Conservation (phyloP, 345 rosid species). For the Boechera stricta region DNA sequence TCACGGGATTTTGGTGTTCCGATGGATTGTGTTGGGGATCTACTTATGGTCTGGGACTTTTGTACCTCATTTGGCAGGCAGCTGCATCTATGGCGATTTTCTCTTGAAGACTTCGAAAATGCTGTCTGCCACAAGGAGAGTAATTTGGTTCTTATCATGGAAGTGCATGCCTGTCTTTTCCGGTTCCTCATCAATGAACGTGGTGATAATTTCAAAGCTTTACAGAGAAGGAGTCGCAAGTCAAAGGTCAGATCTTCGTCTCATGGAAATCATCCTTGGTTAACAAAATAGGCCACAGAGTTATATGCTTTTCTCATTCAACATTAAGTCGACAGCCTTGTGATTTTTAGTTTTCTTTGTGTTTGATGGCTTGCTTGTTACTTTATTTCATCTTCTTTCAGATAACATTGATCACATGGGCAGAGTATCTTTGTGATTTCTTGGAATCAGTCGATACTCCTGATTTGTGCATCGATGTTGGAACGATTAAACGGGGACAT, state of each 20-base stretch:
- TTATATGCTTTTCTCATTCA: slow-evolving; percentile 20
- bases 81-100: slow-evolving; percentile 75
- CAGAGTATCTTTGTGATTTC: slow-evolving; percentile 87
- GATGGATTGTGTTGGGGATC: slow-evolving; percentile 80
- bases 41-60: slow-evolving; percentile 96
- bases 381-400: slow-evolving; percentile 48
- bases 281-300: slow-evolving; percentile 10
- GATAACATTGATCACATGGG: slow-evolving; percentile 86
- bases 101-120: slow-evolving; percentile 92
- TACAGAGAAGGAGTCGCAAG: slow-evolving; percentile 64
- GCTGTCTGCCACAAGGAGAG: slow-evolving; percentile 89
- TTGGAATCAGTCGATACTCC: slow-evolving; percentile 64
- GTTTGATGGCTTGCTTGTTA: slow-evolving; percentile 35
- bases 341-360: slow-evolving; percentile 6
- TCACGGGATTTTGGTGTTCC: slow-evolving; percentile 80
- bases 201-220: slow-evolving; percentile 51
- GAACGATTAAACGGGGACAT: slow-evolving; percentile 85
- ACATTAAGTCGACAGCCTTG: slow-evolving; percentile 21
- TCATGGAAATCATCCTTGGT: slow-evolving; percentile 21
- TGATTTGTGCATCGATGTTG: slow-evolving; percentile 51
- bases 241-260: slow-evolving; percentile 55
- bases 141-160: slow-evolving; percentile 77
- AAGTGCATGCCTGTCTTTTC: slow-evolving; percentile 83
- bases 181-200: slow-evolving; percentile 64
- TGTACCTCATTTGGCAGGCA: slow-evolving; percentile 80